Evolutionary conservation across 495 filamentous ascomycete genomes (phyloP).

Genomic region (Evernia prunastri): DNA sequence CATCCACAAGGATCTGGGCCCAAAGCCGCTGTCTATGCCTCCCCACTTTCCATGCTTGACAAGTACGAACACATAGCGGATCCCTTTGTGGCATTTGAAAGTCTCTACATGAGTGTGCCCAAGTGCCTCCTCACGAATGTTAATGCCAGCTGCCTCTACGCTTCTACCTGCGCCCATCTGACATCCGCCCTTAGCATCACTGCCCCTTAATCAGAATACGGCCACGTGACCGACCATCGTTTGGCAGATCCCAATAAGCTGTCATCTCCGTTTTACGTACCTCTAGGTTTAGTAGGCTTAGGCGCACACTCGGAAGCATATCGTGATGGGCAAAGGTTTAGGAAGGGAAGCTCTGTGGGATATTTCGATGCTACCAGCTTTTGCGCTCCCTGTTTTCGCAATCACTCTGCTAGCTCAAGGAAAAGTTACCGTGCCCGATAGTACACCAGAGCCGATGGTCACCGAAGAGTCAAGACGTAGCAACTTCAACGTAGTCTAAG

Average conservation of each 20-base stretch:
- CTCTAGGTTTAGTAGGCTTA: conserved; percentile 76
- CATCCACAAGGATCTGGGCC: conserved; percentile 59
- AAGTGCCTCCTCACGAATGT: conserved; percentile 97
- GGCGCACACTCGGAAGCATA: conserved; percentile 58
- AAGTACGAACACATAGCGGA: conserved; percentile 68
- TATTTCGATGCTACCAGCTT: conserved; percentile 67
- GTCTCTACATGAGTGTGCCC: conserved; percentile 94
- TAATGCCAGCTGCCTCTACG: conserved; percentile 78
- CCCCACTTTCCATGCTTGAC: conserved; percentile 70
- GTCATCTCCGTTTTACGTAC: conserved; percentile 87
- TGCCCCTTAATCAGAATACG: conserved; percentile 73
- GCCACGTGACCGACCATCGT: conserved; percentile 90
- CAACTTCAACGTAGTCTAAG: neutral
- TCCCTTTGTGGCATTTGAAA: conserved; percentile 64
- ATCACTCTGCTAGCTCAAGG: conserved; percentile 36
- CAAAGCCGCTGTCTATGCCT: conserved; percentile 96
- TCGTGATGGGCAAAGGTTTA: conserved; percentile 62
- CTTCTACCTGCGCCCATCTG: conserved; percentile 67
- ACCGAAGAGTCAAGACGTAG: conserved; percentile 18
- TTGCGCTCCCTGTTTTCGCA: conserved; percentile 73
- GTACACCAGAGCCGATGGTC: conserved; percentile 13
- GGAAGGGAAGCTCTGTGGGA: conserved; percentile 65
- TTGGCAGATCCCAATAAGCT: conserved; percentile 94
- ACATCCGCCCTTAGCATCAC: conserved; percentile 75
- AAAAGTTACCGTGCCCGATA: neutral